Evolutionary conservation across 2,329 filamentous ascomycete genomes (phyloP), one percentile per base, ranked within the genome.

Genomic region (Leptographium galeiforme): DNA sequence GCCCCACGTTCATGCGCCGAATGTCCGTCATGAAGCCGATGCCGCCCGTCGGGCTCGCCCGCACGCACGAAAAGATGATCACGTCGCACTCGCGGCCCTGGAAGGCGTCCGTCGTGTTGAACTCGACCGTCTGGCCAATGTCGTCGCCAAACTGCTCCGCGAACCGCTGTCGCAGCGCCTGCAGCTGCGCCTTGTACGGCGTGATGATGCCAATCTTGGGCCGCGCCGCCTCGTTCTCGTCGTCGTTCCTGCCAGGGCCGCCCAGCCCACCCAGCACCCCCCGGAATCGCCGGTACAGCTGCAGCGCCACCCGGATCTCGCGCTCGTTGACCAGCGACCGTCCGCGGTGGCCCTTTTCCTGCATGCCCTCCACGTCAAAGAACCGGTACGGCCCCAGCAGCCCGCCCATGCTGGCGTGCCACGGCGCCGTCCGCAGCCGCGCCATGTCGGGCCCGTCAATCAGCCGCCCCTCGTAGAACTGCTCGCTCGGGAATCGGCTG

Each of bases 21-120:
- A 98, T 95, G 66, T 98, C 93, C 53, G 88, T 87, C 78, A 98
- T 85, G 80, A 98, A 98, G 76, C 93, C 93, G 63, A 98, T 95
- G 62, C 91, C 89, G n/a, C 87, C 86, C 8, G 85, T 87, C n/a
- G 87, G 81, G 34, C 86, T 91, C 25, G 93, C 91, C 71, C 93
- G 84, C 57, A 98, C 93, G 67, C 94, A 98, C 43, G 93, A 97
- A 72, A 98, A 98, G 58, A 98, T 97, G 67, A 98, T 97, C 58
- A 98, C 85, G 64, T 98, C 93, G 63, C 89, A 93, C 68, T 98
- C 93, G 60, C 94, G 83, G 57, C 93, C 93, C 67, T 98, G 93
- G 67, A 96, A 98, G 18, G 93, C 94, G 70, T 98, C 93, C 0
- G 93, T 98, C 0, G 93, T 98, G 67, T 98, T 98, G 77, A 98